Evolutionary conservation across 495 filamentous ascomycete genomes (phyloP), one percentile per base, ranked within the genome.

Genomic region (Xylona heveae): DNA sequence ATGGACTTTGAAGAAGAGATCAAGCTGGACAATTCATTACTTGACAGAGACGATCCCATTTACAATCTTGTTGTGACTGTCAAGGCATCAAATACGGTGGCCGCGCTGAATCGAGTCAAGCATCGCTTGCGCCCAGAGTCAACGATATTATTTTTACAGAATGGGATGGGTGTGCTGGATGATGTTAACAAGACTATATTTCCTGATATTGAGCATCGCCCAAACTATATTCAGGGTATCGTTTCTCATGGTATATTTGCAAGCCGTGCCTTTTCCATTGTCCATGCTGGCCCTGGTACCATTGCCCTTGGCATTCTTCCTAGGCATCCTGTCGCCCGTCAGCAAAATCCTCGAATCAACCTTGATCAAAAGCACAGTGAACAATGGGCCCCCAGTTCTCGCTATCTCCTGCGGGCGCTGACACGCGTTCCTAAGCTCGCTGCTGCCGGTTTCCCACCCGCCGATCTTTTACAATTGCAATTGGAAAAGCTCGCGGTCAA

Each of bases 401-500:
- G 48, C 24, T 50, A 55, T 37, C 44, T 54, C 24, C 41, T 50
- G 28, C 53, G 44, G 30, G 54, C 26, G 13, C 42, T 47, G 7
- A 50, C 43, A 18, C 42, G 53, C 5, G 32, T 42, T 8, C 48
- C 52, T 3, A 38, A 44, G 5, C 54, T 74, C 1, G 45, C 47
- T 19, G 64, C 57, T 2, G 51, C 49, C 7, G 35, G 41, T 15
- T 49, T 69, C 20, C 37, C 55, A 0, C 48, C 59, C 7, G 36
- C 49, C 4, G 62, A 71, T 23, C 51, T 77, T 14, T 59, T 70
- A 40, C 46, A 56, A 3, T 42, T 69, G 20, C 74, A 91, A 48
- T 58, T 93, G 6, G 74, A 84, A 33, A 75, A 91, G 45, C 58
- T 94, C 1, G 77, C 72, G 8, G 59, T 84, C 38, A 88, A 90